phyloP scores from a whole-genome alignment of 1,284 basidiomycete species.

The Austroboletus rostrupii region DNA sequence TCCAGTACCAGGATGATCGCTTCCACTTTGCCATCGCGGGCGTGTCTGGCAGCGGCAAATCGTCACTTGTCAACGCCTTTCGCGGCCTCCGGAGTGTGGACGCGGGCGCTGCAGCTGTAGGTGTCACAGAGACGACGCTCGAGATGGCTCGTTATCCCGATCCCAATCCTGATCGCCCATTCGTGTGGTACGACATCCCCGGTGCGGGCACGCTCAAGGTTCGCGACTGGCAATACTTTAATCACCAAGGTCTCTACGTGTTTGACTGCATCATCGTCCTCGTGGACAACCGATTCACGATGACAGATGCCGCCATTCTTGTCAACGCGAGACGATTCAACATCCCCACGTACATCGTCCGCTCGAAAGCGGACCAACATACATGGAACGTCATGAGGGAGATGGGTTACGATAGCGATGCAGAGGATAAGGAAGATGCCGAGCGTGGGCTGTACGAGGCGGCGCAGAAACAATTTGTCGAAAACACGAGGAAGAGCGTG shows the following conservation, averaged over 20 bases:
- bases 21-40: slow-evolving; percentile 34
- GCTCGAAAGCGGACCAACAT: slow-evolving; percentile 35
- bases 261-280: slow-evolving; percentile 34
- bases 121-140: slow-evolving; percentile 29
- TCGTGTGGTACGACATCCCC: slow-evolving; percentile 36
- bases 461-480: slow-evolving; percentile 22
- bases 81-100: slow-evolving; percentile 28
- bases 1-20: slow-evolving; percentile 17
- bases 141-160: slow-evolving; percentile 28
- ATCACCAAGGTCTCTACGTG: slow-evolving; percentile 34
- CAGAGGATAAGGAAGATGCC: slow-evolving; percentile 3
- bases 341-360: slow-evolving; percentile 35
- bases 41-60: slow-evolving; percentile 36
- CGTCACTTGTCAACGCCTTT: slow-evolving; percentile 34
- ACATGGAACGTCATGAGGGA: slow-evolving; percentile 31
- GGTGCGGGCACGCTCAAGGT: slow-evolving; percentile 33
- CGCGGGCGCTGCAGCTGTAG: slow-evolving; percentile 27
- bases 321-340: slow-evolving; percentile 27
- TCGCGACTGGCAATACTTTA: slow-evolving; percentile 37
- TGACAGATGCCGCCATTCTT: slow-evolving; percentile 30
- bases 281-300: slow-evolving; percentile 30
- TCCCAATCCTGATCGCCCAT: slow-evolving; percentile 19
- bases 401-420: slow-evolving; percentile 24
- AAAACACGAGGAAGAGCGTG: slow-evolving; percentile 29
- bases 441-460: slow-evolving; percentile 14